Base-by-base conservation (phyloP, 257 asterid genomes). In the Salvia hispanica region DNA sequence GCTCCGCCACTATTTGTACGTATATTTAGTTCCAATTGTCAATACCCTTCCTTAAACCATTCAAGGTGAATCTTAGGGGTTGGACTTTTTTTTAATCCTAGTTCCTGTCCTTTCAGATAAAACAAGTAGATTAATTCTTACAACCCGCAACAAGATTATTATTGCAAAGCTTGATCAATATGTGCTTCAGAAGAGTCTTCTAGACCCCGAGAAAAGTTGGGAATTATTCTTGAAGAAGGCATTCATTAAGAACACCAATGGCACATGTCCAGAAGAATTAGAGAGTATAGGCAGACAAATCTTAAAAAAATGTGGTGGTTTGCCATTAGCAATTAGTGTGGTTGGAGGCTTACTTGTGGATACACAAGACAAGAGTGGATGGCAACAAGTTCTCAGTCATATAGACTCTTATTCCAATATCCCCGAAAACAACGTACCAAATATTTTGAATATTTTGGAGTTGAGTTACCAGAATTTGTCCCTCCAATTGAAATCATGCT, bases 241-340 rank as follows among this genome's bases (percentile, higher is more conserved):
- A 61, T 45, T 52, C 14, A 3, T 12, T 5, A 12, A 58, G n/a
- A n/a, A n/a, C n/a, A n/a, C n/a, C n/a, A n/a, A n/a, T 1, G 47
- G 50, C 12, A 58, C 48, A 47, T 70, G 60, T 61, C 78, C 74
- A 1, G 13, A 15, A 2, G 69, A 70, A 7, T 65, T 78, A 71
- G 36, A 47, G 45, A 59, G 14, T 3, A 58, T 74, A 7, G 79
- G 65, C 3, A 21, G 39, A 48, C 53, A 65, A 67, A 74, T 78
- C 25, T 8, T 78, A 40, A 12, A 14, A 33, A 53, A 52, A 28
- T 73, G 79, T 36, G 73, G 34, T 1, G 77, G 80, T 25, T 47
- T 78, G 37, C 83, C 80, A 4, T 57, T 74, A 21, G 77, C 80
- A 10, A 70, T 78, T 33, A 43, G 40, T 0, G 69, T 67, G 2